Conservation (phyloP, 2,329 filamentous ascomycete genomes). For the Pseudocercospora fijiensis region DNA sequence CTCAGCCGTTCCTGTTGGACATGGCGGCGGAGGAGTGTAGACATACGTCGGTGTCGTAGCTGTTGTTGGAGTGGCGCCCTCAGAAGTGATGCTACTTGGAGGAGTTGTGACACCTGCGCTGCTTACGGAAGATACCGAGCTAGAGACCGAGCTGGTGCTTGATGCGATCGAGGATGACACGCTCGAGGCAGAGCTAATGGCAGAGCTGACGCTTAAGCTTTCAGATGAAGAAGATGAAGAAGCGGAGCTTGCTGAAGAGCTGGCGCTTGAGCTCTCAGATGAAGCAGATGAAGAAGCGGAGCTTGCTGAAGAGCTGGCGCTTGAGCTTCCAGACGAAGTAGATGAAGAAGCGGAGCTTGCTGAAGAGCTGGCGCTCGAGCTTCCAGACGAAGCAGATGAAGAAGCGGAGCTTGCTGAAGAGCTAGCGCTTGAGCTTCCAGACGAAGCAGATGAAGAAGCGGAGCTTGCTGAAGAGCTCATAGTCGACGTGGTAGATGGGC, state of each 20-base stretch:
- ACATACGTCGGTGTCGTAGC: neutral
- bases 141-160: neutral
- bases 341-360: neutral
- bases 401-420: no score
- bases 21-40: constrained; percentile 12
- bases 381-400: no score
- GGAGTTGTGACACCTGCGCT: neutral
- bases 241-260: neutral
- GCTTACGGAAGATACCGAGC: neutral
- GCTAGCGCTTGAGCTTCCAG: no score
- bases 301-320: neutral
- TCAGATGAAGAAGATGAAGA: neutral
- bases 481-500: neutral
- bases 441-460: no score
- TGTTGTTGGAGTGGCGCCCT: neutral
- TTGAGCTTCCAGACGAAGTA: neutral
- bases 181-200: neutral
- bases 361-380: neutral
- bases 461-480: neutral
- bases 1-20: constrained; percentile 10
- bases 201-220: neutral
- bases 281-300: neutral
- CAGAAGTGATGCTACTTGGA: neutral
- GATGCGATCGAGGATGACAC: neutral
- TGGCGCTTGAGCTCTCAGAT: neutral